Evolutionary conservation across 495 filamentous ascomycete genomes (phyloP).

Genomic region (Lepidopterella palustris): DNA sequence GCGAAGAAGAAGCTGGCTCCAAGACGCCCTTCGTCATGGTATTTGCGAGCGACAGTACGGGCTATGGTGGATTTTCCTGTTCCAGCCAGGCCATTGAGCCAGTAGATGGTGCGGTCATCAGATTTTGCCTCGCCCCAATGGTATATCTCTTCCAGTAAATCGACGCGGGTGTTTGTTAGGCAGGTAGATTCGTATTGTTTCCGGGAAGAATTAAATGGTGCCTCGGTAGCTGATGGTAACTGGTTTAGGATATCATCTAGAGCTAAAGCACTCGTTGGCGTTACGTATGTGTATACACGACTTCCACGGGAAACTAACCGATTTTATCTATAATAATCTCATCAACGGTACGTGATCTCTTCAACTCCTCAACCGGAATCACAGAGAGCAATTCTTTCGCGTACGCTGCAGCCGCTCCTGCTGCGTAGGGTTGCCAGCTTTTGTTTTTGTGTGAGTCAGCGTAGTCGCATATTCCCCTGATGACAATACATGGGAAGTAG

Average conservation of each 20-base stretch:
- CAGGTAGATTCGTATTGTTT: constrained; percentile 10
- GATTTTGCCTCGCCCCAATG: constrained; percentile 11
- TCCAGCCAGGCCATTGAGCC: constrained; percentile 33
- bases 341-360: too few species aligned
- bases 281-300: too few species aligned
- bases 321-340: too few species aligned
- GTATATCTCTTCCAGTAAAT: constrained; percentile 16
- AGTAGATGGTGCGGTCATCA: constrained; percentile 25
- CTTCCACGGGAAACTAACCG: too few species aligned
- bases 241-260: too few species aligned
- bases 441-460: constrained; percentile 39
- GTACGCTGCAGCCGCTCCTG: constrained; percentile 33
- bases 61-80: constrained; percentile 34
- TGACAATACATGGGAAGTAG: constrained; percentile 35
- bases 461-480: constrained; percentile 39
- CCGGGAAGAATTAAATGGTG: constrained; percentile 11
- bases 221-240: constrained; percentile 14
- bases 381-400: constrained; percentile 33
- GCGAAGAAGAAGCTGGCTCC: constrained; percentile 29
- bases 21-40: constrained; percentile 9
- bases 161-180: constrained; percentile 17
- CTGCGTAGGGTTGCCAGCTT: constrained; percentile 35
- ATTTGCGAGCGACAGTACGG: constrained; percentile 18
- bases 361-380: too few species aligned
- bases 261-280: too few species aligned